Base-by-base conservation (phyloP, 352 stramenopile genomes). In the Globisporangium cylindrosporum region DNA sequence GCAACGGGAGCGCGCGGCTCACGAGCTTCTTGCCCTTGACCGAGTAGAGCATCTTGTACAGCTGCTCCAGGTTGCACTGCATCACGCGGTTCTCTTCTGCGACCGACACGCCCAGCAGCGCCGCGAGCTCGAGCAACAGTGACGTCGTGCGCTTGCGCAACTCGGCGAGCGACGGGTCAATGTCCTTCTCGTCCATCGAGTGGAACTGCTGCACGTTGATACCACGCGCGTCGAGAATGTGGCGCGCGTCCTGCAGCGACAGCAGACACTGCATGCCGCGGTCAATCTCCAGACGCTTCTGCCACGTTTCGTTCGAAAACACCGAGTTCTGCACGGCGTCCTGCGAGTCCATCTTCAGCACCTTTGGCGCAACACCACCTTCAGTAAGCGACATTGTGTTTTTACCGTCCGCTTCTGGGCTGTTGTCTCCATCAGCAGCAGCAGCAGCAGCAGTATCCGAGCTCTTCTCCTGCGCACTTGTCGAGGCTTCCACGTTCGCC, bases 141-240 rank as follows among this genome's bases (percentile, higher is more conserved):
- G 73, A 77, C 4, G 86, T 92, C 12, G 88, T 95, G 27, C 81
- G 79, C 18, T 72, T 74, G 38, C 88, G 88, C 59, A 95, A 66
- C 57, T 90, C 76, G 1, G 82, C 75, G 2, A 95, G 79, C 38
- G 86, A 77, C 1, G 84, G 81, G 55, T 94, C 88, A 67, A 95
- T 92, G 53, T 88, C 77, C 36, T 75, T 49, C 12, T 79, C 75
- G 68, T 88, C 77, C 77, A 95, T 84, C 34, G 85, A 88, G 67
- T 95, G 88, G 68, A 95, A 95, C 59, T 93, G 82, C 72, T 93
- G 86, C 29, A 94, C 88, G 56, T 94, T 93, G 38, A 95, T 86
- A 24, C 86, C 82, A 24, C 88, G 86, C 8, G 88, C 88, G 57
- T 95, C 88, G 27, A 95, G 69, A 41, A 95, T 70, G 55, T 94